Percentiles rank a stretch among this genome's conserved stretches.
Conservation (phyloP, 495 filamentous ascomycete species). For the Tetracladium marchalianum region DNA sequence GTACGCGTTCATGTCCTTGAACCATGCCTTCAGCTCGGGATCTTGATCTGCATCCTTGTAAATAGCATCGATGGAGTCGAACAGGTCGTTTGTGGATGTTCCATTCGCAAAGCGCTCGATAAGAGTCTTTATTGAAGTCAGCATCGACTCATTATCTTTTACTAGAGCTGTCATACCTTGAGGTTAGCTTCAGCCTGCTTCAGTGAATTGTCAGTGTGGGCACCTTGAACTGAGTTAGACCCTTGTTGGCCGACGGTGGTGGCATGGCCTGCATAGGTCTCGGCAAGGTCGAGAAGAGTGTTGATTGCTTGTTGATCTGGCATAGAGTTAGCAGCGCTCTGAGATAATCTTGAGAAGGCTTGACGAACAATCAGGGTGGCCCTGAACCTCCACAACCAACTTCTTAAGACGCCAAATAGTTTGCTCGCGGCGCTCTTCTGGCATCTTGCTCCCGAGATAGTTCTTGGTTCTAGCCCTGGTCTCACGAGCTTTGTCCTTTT, state of each 20-base stretch:
- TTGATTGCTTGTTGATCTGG: slow-evolving; percentile 76
- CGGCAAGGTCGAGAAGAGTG: slow-evolving; percentile 72
- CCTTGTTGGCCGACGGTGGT: slow-evolving; percentile 53
- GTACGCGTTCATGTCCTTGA: slow-evolving; percentile 65
- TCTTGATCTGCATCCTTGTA: slow-evolving; percentile 89
- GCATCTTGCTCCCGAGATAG: slow-evolving; percentile 76
- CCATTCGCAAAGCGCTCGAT: slow-evolving; percentile 94
- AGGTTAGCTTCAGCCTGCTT: slow-evolving; percentile 68
- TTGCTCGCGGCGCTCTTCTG: slow-evolving; percentile 89
- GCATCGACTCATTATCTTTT: slow-evolving; percentile 8
- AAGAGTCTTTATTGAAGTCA: slow-evolving; percentile 45
- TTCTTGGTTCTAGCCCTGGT: slow-evolving; percentile 50
- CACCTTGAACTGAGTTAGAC: slow-evolving; percentile 57
- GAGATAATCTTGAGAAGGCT: neutral
- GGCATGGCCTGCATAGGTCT: slow-evolving; percentile 73
- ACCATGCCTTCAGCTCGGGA: slow-evolving; percentile 82
- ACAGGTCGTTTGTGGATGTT: slow-evolving; percentile 78
- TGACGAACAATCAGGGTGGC: slow-evolving; percentile 72
- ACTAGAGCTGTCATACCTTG: slow-evolving; percentile 30
- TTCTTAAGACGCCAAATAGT: slow-evolving; percentile 91
- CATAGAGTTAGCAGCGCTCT: neutral
- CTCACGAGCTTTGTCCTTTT: slow-evolving; percentile 46
- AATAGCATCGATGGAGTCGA: slow-evolving; percentile 75
- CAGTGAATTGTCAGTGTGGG: slow-evolving; percentile 49
- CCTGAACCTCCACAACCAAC: slow-evolving; percentile 93